These are phyloP conservation scores for Isabelozyma gotoi DNA, from an alignment of 805 yeast genomes.

Conservation along the genomic window DNA sequence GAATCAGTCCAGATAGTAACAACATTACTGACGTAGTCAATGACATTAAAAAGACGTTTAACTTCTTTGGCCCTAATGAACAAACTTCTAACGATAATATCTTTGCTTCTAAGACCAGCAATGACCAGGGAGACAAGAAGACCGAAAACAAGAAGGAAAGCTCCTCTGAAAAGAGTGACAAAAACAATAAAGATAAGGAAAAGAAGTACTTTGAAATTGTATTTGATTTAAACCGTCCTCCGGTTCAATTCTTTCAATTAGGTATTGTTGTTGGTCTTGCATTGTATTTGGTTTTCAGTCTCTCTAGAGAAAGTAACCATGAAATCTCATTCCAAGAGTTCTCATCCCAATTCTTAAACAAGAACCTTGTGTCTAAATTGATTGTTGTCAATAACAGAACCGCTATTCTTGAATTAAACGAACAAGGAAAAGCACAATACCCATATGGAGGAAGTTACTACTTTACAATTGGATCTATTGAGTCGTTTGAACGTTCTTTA, in stretches of 20 bases:
- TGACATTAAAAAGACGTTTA: neutral
- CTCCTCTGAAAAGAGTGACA: constrained; percentile 5
- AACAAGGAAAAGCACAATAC: constrained; percentile 53
- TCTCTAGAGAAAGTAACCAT: constrained; percentile 18
- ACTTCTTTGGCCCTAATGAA: neutral
- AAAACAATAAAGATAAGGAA: constrained; percentile 10
- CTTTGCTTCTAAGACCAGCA: constrained; percentile 2
- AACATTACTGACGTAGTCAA: constrained; percentile 9
- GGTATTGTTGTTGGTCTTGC: constrained; percentile 31
- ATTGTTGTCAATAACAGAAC: constrained; percentile 73
- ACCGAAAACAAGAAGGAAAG: constrained; percentile 3
- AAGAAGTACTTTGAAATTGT: constrained; percentile 13
- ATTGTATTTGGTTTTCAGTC: constrained; percentile 18
- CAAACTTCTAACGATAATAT: neutral
- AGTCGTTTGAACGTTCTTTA: constrained; percentile 78
- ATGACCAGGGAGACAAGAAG: constrained; percentile 2
- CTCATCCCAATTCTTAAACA: constrained; percentile 68
- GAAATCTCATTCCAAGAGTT: constrained; percentile 94
- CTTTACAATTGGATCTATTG: constrained; percentile 88
- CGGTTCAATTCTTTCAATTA: constrained; percentile 28
- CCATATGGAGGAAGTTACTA: constrained; percentile 31
- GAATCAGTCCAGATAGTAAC: constrained; percentile 5
- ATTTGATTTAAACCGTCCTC: constrained; percentile 22
- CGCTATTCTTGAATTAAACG: constrained; percentile 71
- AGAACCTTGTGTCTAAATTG: constrained; percentile 72